These are phyloP conservation scores for Brettanomyces naardenensis DNA, from an alignment of 805 yeast genomes.

Conservation along the genomic window DNA sequence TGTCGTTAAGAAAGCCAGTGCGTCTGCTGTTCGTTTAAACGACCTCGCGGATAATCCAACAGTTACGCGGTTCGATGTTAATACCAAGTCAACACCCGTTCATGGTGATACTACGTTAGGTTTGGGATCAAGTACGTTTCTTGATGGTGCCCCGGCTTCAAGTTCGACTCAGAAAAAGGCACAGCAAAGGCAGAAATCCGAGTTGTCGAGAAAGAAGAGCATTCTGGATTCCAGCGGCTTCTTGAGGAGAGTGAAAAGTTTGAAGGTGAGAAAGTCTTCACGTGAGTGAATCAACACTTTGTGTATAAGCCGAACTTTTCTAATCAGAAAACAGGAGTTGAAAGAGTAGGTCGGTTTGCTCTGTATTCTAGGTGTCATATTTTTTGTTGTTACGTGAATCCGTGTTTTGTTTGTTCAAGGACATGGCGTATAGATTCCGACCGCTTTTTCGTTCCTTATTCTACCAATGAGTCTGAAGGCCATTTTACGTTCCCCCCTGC, in stretches of 20 bases:
- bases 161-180: constrained; percentile 11
- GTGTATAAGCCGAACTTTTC: no score
- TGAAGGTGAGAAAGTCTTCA: constrained; percentile 46
- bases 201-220: constrained; percentile 78
- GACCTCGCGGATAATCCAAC: constrained; percentile 40
- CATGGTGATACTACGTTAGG: constrained; percentile 88
- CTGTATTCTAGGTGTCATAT: no score
- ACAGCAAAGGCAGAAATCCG: constrained; percentile 37
- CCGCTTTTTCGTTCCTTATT: no score
- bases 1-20: constrained; percentile 21
- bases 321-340: no score
- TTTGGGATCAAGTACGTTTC: constrained; percentile 82
- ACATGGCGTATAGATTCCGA: no score
- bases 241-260: constrained; percentile 79
- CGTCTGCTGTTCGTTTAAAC: constrained; percentile 16
- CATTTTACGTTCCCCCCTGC: no score
- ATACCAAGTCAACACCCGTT: constrained; percentile 56
- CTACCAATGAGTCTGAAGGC: no score
- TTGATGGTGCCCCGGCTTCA: constrained; percentile 92
- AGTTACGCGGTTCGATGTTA: constrained; percentile 64
- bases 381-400: no score
- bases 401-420: no score
- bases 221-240: constrained; percentile 54
- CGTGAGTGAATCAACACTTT: no score
- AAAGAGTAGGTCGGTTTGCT: no score